A percentile compares a stretch with the other conserved stretches of the same genome.
Conservation (phyloP, 768 basidiomycete genomes). For the Collybia sordida region DNA sequence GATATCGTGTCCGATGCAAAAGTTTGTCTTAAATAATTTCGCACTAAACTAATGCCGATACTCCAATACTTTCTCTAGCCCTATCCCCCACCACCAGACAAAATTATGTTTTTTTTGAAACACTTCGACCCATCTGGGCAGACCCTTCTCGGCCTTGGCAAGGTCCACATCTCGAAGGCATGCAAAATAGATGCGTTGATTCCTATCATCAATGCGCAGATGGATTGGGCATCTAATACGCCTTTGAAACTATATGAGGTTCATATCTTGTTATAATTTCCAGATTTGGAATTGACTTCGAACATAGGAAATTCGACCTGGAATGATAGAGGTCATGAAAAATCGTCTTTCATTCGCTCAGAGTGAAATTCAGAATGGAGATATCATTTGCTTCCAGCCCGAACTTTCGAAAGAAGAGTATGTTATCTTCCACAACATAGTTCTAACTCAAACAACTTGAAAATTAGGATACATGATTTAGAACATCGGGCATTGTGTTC, state of each 20-base stretch:
- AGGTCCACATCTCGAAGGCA: conserved; percentile 82
- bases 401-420: conserved; percentile 93
- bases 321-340: conserved; percentile 99
- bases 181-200: conserved; percentile 86
- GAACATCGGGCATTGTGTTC: conserved; percentile 87
- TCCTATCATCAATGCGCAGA: conserved; percentile 85
- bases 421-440: conserved; percentile 30
- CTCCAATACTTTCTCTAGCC: conserved; percentile 41
- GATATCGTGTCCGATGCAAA: conserved; percentile 87
- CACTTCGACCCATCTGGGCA: conserved; percentile 96
- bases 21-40: conserved; percentile 52
- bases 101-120: conserved; percentile 98
- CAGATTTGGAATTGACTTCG: background rate
- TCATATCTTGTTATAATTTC: conserved; percentile 4
- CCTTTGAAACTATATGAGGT: conserved; percentile 97
- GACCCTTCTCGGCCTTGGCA: conserved; percentile 80
- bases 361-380: conserved; percentile 98
- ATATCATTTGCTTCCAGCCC: conserved; percentile 98
- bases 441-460: conserved; percentile 8
- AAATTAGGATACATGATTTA: conserved; percentile 72
- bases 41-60: too few relatives aligned
- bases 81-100: conserved; percentile 69
- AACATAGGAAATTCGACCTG: conserved; percentile 94
- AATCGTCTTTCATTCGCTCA: conserved; percentile 90
- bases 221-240: conserved; percentile 91